A percentile compares a stretch with the other conserved stretches of the same genome.
These are phyloP conservation scores for Allantophomopsis lycopodina DNA, from an alignment of 2,329 filamentous ascomycete genomes.

Conservation along the genomic window DNA sequence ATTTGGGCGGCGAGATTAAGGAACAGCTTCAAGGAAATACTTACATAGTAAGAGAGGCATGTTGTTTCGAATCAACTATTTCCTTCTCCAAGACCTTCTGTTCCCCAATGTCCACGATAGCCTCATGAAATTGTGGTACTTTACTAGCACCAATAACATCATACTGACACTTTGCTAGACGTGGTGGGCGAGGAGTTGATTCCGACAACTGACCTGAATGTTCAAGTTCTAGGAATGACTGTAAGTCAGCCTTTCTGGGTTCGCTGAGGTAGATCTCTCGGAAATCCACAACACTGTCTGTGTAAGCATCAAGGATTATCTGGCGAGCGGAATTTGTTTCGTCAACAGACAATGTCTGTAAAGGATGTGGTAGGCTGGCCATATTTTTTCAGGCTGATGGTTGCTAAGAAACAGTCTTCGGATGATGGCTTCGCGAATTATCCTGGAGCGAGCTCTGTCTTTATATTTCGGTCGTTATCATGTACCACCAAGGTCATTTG, in stretches of 20 bases:
- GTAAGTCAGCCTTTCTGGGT: slow-evolving; percentile 31
- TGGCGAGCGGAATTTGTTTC: slow-evolving; percentile 37
- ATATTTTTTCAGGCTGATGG: not conserved
- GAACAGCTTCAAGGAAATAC: slow-evolving; percentile 2
- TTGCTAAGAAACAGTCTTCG: not conserved
- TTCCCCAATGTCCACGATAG: slow-evolving; percentile 26
- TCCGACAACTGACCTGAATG: slow-evolving; percentile 22
- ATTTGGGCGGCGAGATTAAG: no score
- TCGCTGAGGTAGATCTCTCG: slow-evolving; percentile 35
- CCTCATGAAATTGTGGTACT: no score
- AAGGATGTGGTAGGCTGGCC: slow-evolving; percentile 24
- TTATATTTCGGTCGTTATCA: not conserved
- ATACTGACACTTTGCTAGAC: slow-evolving; percentile 39
- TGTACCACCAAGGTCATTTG: no score
- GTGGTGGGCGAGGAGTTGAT: slow-evolving; percentile 23
- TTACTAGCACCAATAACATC: slow-evolving; percentile 35
- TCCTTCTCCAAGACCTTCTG: slow-evolving; percentile 26
- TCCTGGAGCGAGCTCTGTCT: no score
- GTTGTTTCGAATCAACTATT: slow-evolving; percentile 29
- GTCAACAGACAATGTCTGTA: slow-evolving; percentile 27
- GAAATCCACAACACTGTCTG: slow-evolving; percentile 32
- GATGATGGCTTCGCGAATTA: not conserved
- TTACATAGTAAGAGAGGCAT: slow-evolving; percentile 31
- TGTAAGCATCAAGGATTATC: slow-evolving; percentile 22
- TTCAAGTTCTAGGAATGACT: slow-evolving; percentile 28